Base-by-base conservation (phyloP, 371 early-diverging fungal genomes). In the Capillidium rhysosporum region DNA sequence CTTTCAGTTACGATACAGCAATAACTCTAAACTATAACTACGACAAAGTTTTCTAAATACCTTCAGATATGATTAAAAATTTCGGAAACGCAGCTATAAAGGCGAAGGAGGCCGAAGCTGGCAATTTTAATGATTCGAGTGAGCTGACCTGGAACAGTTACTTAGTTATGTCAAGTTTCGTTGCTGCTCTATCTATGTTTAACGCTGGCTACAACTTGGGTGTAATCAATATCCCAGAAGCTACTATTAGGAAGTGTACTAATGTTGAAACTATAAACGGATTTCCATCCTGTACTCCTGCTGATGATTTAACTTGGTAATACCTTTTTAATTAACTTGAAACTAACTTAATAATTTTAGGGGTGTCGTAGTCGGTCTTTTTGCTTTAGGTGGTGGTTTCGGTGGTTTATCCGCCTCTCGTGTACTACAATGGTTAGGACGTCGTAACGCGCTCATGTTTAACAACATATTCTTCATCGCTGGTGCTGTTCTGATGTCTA, bases 361-460 rank as follows among this genome's bases (percentile, higher is more conserved):
- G 69, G 81, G 77, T 49, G 62, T 78, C 44, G 76, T 77, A 1
- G 75, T 79, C 40, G 79, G 80, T 28, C 67, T 76, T 60, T 77
- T 76, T 55, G 73, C 79, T 30, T 59, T 84, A 4, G 86, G 89
- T 54, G 91, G 88, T 26, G 60, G 84, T 24, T 28, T 76, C 2
- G 89, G 86, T 56, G 86, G 80, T 10, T 62, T 86, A 28, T 20
- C 56, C 14, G 75, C 75, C 31, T 77, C 79, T 16, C 65, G 60
- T 5, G 61, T 82, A 24, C 66, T 76, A 30, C 64, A 75, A 49
- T 56, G 61, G 23, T 66, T 75, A 56, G 88, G 88, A 38, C 79
- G 89, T 54, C 72, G 80, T 54, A 69, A 70, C 1, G 63, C 80
- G 7, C 68, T 91, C 57, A 54, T 84, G 12, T 63, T 68, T 23